Conservation (phyloP, 2,329 filamentous ascomycete species). For the Curvularia lunata region DNA sequence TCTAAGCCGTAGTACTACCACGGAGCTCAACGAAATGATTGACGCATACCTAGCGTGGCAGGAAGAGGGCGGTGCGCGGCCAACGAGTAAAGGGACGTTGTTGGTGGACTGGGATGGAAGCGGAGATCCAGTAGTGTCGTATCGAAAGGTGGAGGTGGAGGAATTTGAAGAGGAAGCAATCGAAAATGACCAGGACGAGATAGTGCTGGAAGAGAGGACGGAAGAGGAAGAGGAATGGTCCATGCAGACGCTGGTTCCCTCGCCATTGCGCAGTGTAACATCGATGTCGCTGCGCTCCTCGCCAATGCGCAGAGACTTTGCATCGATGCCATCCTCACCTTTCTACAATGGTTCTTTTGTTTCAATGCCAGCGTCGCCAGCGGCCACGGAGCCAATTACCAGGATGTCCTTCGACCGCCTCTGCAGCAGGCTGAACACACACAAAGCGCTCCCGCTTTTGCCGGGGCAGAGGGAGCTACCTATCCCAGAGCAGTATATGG, state of each 20-base stretch:
- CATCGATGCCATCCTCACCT: background rate
- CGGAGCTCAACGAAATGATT: background rate
- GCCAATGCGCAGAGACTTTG: background rate
- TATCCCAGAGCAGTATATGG: background rate
- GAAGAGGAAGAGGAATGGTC: background rate
- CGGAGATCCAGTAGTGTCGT: background rate
- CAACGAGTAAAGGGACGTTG: background rate
- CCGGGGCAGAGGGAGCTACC: background rate
- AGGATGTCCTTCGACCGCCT: background rate
- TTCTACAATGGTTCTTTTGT: background rate
- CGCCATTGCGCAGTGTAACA: background rate
- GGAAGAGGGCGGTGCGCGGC: background rate
- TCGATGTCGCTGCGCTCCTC: background rate
- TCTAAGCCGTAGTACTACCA: background rate
- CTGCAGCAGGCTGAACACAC: background rate
- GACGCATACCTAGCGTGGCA: background rate
- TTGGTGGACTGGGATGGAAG: conserved; percentile 3
- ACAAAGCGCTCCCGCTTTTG: background rate
- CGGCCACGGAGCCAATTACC: background rate
- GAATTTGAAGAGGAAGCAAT: too few species aligned
- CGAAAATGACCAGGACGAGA: too few species aligned
- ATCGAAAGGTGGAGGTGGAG: background rate
- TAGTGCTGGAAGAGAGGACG: background rate
- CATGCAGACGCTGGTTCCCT: background rate
- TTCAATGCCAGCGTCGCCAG: background rate